Evolutionary conservation across 495 filamentous ascomycete species (phyloP).

Genomic region (Cairneyella variabilis): DNA sequence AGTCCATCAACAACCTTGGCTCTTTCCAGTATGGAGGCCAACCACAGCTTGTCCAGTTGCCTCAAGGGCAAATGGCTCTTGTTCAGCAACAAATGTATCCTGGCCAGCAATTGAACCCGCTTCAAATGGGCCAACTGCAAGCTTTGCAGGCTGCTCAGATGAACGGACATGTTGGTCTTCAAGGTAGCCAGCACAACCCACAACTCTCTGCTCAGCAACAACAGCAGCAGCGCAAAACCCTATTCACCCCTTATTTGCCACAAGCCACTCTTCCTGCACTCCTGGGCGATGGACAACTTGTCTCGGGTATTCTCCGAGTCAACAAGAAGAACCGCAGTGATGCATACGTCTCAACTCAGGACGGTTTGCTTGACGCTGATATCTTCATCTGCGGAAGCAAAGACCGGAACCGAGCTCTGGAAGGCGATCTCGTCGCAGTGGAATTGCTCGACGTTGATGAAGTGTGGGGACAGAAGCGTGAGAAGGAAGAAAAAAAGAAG

Average conservation of each 20-base stretch:
- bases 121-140: conserved; percentile 89
- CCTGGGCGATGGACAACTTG: conserved; percentile 86
- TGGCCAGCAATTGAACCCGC: conserved; percentile 79
- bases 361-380: conserved; percentile 85
- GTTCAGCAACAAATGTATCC: conserved; percentile 71
- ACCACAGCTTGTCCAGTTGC: conserved; percentile 83
- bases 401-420: conserved; percentile 91
- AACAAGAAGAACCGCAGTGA: conserved; percentile 99
- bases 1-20: conserved; percentile 76
- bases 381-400: conserved; percentile 99
- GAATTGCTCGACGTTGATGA: conserved; percentile 98
- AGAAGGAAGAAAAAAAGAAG: conserved; percentile 99
- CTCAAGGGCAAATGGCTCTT: conserved; percentile 72
- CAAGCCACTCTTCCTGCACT: conserved; percentile 92
- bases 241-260: conserved; percentile 96
- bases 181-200: conserved; percentile 75
- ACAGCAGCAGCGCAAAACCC: conserved; percentile 93
- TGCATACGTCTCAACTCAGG: conserved; percentile 91
- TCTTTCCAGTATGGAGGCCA: conserved; percentile 90
- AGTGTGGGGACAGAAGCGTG: conserved; percentile 96
- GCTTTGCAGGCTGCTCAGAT: conserved; percentile 84
- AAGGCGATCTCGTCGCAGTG: conserved; percentile 92
- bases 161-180: conserved; percentile 65
- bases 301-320: conserved; percentile 92
- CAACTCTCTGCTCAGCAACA: conserved; percentile 60